Percentiles rank a stretch among this genome's conserved stretches.
Conservation (phyloP, 1,139 yeast genomes). For the Geotrichum macrosporum region DNA sequence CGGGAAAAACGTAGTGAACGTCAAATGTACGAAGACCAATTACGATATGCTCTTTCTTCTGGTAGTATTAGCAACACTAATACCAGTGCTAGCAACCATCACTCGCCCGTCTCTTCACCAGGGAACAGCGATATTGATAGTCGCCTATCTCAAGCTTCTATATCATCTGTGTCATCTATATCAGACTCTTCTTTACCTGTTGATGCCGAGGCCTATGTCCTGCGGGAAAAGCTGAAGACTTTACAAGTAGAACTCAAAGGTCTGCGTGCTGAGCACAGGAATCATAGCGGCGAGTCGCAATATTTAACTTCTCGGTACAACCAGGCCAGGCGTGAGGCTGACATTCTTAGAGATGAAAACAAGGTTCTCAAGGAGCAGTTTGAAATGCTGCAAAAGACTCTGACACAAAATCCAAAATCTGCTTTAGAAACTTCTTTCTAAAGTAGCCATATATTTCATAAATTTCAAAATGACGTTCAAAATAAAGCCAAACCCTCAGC, state of each 20-base stretch:
- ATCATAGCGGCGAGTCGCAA: slow-evolving; percentile 27
- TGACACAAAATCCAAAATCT: no score
- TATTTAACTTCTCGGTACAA: slow-evolving; percentile 30
- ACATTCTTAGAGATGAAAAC: slow-evolving; percentile 19
- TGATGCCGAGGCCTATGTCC: slow-evolving; percentile 13
- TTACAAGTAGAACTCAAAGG: slow-evolving; percentile 15
- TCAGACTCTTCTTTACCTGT: not conserved
- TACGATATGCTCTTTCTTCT: not conserved
- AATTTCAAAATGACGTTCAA: no score
- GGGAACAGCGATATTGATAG: not conserved
- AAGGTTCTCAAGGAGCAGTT: slow-evolving; percentile 19
- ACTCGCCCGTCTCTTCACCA: slow-evolving; percentile 1
- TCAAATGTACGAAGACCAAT: slow-evolving; percentile 6
- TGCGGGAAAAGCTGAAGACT: slow-evolving; percentile 24
- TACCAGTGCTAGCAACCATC: slow-evolving; percentile 4
- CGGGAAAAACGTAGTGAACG: slow-evolving; percentile 3
- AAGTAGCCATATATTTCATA: no score
- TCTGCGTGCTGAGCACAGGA: slow-evolving; percentile 26
- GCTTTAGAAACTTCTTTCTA: no score
- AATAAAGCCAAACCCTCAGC: no score
- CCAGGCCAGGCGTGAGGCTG: slow-evolving; percentile 24
- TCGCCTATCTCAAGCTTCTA: not conserved
- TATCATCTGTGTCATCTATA: not conserved
- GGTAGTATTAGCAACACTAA: not conserved
- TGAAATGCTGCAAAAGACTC: not conserved